phyloP scores from a whole-genome alignment of 768 basidiomycete species.

The Leccinellum luteum region DNA sequence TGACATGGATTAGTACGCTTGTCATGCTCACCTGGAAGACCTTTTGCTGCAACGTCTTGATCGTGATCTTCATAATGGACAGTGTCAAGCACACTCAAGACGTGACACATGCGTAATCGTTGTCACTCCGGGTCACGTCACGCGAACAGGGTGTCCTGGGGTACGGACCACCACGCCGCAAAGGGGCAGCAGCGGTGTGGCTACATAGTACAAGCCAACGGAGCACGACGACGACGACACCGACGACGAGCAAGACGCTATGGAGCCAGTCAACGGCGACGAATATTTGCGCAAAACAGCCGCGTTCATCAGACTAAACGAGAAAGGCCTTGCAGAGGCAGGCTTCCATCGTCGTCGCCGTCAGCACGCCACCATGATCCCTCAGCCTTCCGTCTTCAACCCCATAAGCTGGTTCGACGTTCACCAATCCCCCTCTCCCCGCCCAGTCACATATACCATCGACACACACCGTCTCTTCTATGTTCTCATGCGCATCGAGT shows the following conservation, averaged over 20 bases:
- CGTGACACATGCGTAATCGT: constrained; percentile 25
- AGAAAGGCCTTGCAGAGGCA: constrained; percentile 67
- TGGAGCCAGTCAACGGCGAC: constrained; percentile 66
- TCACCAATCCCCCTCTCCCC: constrained; percentile 35
- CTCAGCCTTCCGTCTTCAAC: constrained; percentile 47
- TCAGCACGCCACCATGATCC: constrained; percentile 29
- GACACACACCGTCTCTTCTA: constrained; percentile 88
- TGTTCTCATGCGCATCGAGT: constrained; percentile 82
- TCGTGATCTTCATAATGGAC: constrained; percentile 80
- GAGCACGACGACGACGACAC: constrained; percentile 7
- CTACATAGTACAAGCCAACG: background rate
- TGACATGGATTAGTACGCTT: background rate
- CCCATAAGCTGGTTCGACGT: constrained; percentile 59
- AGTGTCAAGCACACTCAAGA: constrained; percentile 11
- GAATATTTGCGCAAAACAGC: constrained; percentile 71
- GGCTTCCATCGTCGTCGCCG: constrained; percentile 50
- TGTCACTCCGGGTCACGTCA: constrained; percentile 20
- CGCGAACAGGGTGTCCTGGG: constrained; percentile 19
- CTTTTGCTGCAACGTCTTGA: constrained; percentile 95
- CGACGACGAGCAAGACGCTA: constrained; percentile 20
- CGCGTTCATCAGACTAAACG: constrained; percentile 68
- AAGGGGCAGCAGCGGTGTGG: constrained; percentile 21
- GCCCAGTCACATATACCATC: constrained; percentile 64
- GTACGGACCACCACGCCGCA: constrained; percentile 19
- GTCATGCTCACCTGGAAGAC: constrained; percentile 64